Evolutionary conservation across 495 filamentous ascomycete genomes (phyloP).

Genomic region (Bacidia rubella): DNA sequence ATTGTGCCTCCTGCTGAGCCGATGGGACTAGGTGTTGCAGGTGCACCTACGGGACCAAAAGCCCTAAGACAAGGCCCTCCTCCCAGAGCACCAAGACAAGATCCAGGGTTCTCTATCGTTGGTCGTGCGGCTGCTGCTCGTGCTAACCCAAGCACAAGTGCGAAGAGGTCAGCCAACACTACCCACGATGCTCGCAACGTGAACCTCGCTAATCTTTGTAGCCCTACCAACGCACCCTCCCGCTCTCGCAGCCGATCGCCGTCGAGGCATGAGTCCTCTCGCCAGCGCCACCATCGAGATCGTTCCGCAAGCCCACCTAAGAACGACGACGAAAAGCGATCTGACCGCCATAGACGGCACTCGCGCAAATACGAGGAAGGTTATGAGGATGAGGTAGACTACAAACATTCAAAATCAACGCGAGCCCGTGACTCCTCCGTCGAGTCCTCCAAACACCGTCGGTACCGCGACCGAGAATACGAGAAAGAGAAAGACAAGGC

Average conservation of each 20-base stretch:
- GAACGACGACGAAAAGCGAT: conserved; percentile 32
- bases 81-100: conserved; percentile 38
- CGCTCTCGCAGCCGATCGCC: conserved; percentile 27
- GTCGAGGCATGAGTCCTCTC: conserved; percentile 36
- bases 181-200: neutral
- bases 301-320: conserved; percentile 38
- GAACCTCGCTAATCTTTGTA: neutral
- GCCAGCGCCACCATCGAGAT: conserved; percentile 41
- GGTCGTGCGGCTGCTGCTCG: conserved; percentile 21
- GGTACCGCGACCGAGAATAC: conserved; percentile 30
- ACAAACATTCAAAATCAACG: conserved; percentile 24
- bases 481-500: conserved; percentile 28
- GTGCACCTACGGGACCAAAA: conserved; percentile 83
- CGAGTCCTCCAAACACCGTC: conserved; percentile 33
- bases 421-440: conserved; percentile 27
- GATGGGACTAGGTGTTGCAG: conserved; percentile 48
- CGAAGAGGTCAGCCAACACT: conserved; percentile 27
- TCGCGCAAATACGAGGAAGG: conserved; percentile 35
- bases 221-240: conserved; percentile 16
- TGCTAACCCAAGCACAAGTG: conserved; percentile 13
- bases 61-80: conserved; percentile 80
- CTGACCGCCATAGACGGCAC: conserved; percentile 31
- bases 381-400: conserved; percentile 28
- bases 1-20: conserved; percentile 25
- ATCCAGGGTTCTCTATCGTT: conserved; percentile 22